Base-by-base conservation (phyloP, 768 basidiomycete species). In the Hygrocybe coccinea region DNA sequence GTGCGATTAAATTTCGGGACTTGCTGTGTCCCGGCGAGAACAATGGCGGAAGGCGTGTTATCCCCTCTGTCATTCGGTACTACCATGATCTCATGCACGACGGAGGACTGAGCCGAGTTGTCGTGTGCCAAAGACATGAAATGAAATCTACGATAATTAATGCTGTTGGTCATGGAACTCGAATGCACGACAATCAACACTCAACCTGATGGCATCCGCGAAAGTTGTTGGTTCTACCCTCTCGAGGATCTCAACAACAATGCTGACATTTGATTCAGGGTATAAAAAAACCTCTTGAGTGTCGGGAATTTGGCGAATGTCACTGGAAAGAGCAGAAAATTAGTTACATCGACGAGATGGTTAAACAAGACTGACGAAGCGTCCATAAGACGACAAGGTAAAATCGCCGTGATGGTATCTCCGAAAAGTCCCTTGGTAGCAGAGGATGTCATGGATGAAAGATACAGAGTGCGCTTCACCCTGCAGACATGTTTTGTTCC, bases 231-330 rank as follows among this genome's bases (percentile, higher is more conserved):
- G 69, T 34, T 84, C 76, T 22, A 95, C 91, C 56, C 83, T 76
- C 67, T 91, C 70, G 11, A 97, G 73, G 21, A 97, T 81, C 66
- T 99, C 97, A 24, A 97, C 71, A 49, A 98, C 80, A 59, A 95
- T 79, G 64, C 87, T 92, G 61, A 84, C 74, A 48, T 78, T 77
- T 5, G 84, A 87, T 47, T 82, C 70, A 5, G 81, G 80, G 53
- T 85, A 86, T 54, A 97, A 67, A 71, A 92, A 88, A 39, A 97
- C 95, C 66, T 98, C 97, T 69, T 99, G 95, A 3, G 84, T 92
- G 67, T 98, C 89, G 12, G 97, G 95, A 11, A 99, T 77, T 71
- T 97, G 90, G 52, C 95, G 91, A 11, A 78, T 46, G 59, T 76
- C 69, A 24, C 80, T 82, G 56, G 24, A 52, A 59, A 44, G 49